phyloP scores from a whole-genome alignment of 371 early-diverging fungal genomes.

The Ordospora pajunii region DNA sequence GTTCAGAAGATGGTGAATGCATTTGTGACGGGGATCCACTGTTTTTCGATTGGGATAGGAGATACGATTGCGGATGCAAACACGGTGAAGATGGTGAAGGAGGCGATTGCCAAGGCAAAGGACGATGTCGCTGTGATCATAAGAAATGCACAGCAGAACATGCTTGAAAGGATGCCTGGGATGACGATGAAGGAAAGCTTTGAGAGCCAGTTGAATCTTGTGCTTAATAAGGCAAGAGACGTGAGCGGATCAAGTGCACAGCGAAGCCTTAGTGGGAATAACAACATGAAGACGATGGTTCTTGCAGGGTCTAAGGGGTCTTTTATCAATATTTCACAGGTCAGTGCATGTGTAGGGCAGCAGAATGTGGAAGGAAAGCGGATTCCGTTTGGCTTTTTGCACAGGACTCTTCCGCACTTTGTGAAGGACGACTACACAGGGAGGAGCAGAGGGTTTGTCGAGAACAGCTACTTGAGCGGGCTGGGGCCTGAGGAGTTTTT shows the following conservation, averaged over 20 bases:
- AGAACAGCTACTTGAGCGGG: conserved; percentile 92
- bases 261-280: conserved; percentile 73
- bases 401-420: conserved; percentile 91
- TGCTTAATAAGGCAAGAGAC: conserved; percentile 85
- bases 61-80: conserved; percentile 84
- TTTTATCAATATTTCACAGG: conserved; percentile 93
- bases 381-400: conserved; percentile 90
- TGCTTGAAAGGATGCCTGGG: conserved; percentile 81
- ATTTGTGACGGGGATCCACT: conserved; percentile 73
- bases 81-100: conserved; percentile 75
- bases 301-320: conserved; percentile 95
- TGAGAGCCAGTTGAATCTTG: conserved; percentile 75
- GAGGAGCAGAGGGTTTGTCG: conserved; percentile 89
- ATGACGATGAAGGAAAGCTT: conserved; percentile 91
- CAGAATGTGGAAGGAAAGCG: conserved; percentile 98
- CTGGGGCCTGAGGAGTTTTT: conserved; percentile 93
- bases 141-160: conserved; percentile 71
- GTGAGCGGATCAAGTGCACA: conserved; percentile 81
- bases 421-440: conserved; percentile 92
- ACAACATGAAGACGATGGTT: conserved; percentile 97
- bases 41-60: conserved; percentile 95
- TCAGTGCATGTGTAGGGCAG: conserved; percentile 97
- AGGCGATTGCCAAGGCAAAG: conserved; percentile 74
- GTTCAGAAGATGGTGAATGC: conserved; percentile 86
- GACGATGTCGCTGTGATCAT: conserved; percentile 75